Percentiles rank a stretch among this genome's conserved stretches.
These are phyloP conservation scores for Globisporangium emineosum DNA, from an alignment of 352 stramenopile species.

Conservation along the genomic window DNA sequence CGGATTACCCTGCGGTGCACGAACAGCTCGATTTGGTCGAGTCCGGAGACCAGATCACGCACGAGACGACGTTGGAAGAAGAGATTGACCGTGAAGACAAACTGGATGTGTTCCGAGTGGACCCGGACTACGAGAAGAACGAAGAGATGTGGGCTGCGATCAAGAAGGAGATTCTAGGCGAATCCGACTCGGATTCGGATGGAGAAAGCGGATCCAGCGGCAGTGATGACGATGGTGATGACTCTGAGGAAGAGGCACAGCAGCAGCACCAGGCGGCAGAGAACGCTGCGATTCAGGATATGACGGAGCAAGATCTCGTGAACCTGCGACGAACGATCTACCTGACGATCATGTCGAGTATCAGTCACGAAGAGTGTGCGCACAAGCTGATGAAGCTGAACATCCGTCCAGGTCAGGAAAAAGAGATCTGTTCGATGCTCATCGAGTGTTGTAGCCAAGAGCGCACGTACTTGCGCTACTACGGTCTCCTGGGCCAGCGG, in stretches of 20 bases:
- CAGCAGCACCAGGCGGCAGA: constrained; percentile 23
- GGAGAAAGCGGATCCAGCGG: constrained; percentile 40
- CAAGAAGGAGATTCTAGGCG: constrained; percentile 95
- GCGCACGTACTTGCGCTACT: constrained; percentile 96
- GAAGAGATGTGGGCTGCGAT: constrained; percentile 96
- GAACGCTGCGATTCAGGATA: constrained; percentile 89
- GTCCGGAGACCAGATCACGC: constrained; percentile 98
- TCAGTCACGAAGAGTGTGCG: constrained; percentile 98
- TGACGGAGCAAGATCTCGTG: constrained; percentile 97
- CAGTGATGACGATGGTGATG: constrained; percentile 52
- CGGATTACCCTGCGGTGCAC: constrained; percentile 92
- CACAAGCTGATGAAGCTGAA: constrained; percentile 99
- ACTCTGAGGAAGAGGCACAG: constrained; percentile 18
- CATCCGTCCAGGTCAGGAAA: constrained; percentile 95
- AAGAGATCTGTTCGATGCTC: constrained; percentile 99
- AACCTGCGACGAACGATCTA: constrained; percentile 99
- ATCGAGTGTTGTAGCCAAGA: constrained; percentile 99
- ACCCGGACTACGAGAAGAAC: constrained; percentile 95
- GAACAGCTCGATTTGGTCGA: constrained; percentile 98
- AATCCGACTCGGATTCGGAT: constrained; percentile 85
- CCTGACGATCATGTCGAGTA: constrained; percentile 99
- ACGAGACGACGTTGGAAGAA: constrained; percentile 96
- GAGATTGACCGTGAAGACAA: constrained; percentile 94
- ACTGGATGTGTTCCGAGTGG: constrained; percentile 95
- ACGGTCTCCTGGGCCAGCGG: constrained; percentile 94